Evolutionary conservation across 768 basidiomycete genomes (phyloP).

Genomic region (Rossbeevera mucosa): DNA sequence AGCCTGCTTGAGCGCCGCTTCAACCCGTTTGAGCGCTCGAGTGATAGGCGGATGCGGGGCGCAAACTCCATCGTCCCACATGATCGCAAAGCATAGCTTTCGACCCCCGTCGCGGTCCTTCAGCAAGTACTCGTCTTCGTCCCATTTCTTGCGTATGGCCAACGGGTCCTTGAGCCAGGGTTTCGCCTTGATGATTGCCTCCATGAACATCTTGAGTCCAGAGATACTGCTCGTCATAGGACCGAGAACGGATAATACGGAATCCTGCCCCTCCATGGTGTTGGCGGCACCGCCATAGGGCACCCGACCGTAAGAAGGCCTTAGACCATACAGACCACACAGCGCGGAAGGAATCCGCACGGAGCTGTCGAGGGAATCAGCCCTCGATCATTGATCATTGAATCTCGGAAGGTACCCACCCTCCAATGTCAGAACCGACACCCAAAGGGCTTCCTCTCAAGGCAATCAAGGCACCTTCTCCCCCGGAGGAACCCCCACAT

Average conservation of each 20-base stretch:
- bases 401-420: constrained; percentile 37
- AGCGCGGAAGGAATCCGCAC: constrained; percentile 69
- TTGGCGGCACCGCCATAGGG: constrained; percentile 66
- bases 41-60: constrained; percentile 61
- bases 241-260: constrained; percentile 67
- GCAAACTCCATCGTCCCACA: constrained; percentile 61
- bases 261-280: constrained; percentile 67
- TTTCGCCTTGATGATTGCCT: constrained; percentile 52
- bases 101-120: constrained; percentile 53
- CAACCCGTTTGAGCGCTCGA: constrained; percentile 54
- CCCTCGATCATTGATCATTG: neutral
- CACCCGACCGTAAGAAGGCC: constrained; percentile 64
- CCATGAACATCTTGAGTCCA: constrained; percentile 64
- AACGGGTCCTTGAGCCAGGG: constrained; percentile 69
- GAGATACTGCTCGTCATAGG: constrained; percentile 57
- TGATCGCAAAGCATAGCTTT: constrained; percentile 51
- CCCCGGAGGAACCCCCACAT: constrained; percentile 79
- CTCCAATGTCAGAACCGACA: constrained; percentile 78
- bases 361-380: constrained; percentile 41
- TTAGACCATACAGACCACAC: constrained; percentile 66
- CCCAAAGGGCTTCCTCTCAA: constrained; percentile 47
- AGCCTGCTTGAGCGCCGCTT: constrained; percentile 51
- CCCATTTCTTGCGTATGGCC: constrained; percentile 56
- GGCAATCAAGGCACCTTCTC: constrained; percentile 73
- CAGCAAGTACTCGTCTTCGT: constrained; percentile 53